phyloP scores from a whole-genome alignment of 306 rosid species.

The Vigna nakashimae region DNA sequence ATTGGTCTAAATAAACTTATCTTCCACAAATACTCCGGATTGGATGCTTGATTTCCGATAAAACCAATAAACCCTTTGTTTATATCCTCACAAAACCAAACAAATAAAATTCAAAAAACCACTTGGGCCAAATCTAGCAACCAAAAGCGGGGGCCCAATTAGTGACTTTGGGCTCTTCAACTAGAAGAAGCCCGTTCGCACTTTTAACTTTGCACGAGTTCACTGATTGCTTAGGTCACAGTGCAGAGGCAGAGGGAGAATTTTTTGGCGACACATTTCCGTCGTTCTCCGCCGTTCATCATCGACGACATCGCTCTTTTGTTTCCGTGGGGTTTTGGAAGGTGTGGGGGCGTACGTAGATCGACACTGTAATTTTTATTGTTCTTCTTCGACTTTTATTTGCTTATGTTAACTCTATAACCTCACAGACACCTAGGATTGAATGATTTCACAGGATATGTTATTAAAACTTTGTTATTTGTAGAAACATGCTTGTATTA shows the following conservation, averaged over 20 bases:
- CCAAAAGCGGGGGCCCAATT: background rate
- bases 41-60: too few species aligned
- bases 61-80: too few species aligned
- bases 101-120: background rate
- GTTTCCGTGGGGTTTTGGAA: slow-evolving; percentile 6
- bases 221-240: slow-evolving; percentile 40
- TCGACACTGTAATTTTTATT: background rate
- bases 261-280: background rate
- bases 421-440: background rate
- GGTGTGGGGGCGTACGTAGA: background rate
- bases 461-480: background rate
- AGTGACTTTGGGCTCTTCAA: background rate
- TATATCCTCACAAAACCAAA: too few species aligned
- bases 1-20: too few species aligned
- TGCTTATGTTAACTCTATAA: background rate
- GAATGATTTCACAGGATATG: background rate
- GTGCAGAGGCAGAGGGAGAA: slow-evolving; percentile 13
- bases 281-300: slow-evolving; percentile 35
- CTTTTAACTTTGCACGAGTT: background rate
- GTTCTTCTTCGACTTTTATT: background rate
- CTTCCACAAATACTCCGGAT: too few species aligned
- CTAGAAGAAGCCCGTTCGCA: background rate
- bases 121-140: background rate
- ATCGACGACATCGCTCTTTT: slow-evolving; percentile 22
- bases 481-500: background rate